Evolutionary conservation across 2,329 filamentous ascomycete genomes (phyloP).

Genomic region (Cordyceps farinosa): DNA sequence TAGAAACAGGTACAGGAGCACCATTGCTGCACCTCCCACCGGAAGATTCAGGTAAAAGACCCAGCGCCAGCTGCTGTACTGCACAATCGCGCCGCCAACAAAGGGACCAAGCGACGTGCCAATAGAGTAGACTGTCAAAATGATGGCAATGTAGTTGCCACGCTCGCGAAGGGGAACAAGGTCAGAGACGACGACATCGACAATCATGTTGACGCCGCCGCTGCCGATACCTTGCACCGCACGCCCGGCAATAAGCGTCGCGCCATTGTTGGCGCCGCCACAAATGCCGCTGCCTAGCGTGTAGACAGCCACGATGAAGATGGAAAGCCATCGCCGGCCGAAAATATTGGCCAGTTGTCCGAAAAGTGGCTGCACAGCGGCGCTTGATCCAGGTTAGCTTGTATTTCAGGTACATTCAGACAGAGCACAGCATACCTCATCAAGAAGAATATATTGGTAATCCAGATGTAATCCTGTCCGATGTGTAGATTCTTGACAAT

Average conservation of each 20-base stretch:
- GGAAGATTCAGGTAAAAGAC: slow-evolving; percentile 41
- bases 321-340: slow-evolving; percentile 24
- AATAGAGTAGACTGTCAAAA: slow-evolving; percentile 29
- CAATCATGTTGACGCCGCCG: slow-evolving; percentile 25
- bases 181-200: slow-evolving; percentile 34
- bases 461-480: slow-evolving; percentile 20
- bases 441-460: slow-evolving; percentile 21
- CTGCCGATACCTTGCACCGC: slow-evolving; percentile 38
- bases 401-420: background rate
- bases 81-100: slow-evolving; percentile 23
- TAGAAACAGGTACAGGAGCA: slow-evolving; percentile 25
- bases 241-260: slow-evolving; percentile 38
- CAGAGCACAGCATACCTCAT: slow-evolving; percentile 9
- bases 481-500: slow-evolving; percentile 17
- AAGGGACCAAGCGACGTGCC: slow-evolving; percentile 30
- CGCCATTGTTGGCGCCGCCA: slow-evolving; percentile 35
- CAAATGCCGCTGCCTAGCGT: slow-evolving; percentile 30
- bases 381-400: background rate
- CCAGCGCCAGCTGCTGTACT: slow-evolving; percentile 35
- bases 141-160: slow-evolving; percentile 34
- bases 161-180: slow-evolving; percentile 44
- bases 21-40: slow-evolving; percentile 24
- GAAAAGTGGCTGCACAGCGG: slow-evolving; percentile 21
- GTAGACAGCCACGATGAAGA: slow-evolving; percentile 15
- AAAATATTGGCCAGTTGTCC: slow-evolving; percentile 27